Base-by-base conservation (phyloP, 495 filamentous ascomycete genomes). In the Lophiostoma macrostomum region DNA sequence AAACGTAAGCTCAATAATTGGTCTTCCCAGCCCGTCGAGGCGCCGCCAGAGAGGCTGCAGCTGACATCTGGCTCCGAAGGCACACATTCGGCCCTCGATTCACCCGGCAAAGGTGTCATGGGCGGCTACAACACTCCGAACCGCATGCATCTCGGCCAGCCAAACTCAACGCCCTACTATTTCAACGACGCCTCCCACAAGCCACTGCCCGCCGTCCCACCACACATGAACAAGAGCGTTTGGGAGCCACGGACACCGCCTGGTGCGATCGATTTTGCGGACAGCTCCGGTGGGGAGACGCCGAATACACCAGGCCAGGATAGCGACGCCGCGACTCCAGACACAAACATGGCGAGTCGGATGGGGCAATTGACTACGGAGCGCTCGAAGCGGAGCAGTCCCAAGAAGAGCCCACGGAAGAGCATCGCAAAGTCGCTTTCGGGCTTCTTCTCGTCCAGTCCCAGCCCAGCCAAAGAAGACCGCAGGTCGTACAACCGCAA, bases 241-340 rank as follows among this genome's bases (percentile, higher is more conserved):
- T 59, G 56, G 60, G 42, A 47, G 5, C 90, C 89, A 2, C 86
- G 87, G 32, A 91, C 85, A 61, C 74, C 74, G 12, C 48, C 76
- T 0, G 66, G 76, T 49, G 83, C 88, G 12, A 67, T 81, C 18
- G 83, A 86, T 44, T 80, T 85, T 56, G 35, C n/a, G n/a, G n/a
- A 38, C 7, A 71, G 72, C 24, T 91, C 88, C 2, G 84, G 85
- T 37, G 80, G 84, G n/a, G 91, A 95, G 63, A 84, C 80, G 23
- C 71, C 78, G 49, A 85, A 86, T 0, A 90, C 89, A 6, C 88
- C 91, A 2, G 74, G 75, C 53, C 81, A 77, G 38, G 83, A 88
- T 56, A 79, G 79, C 50, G 87, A 87, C 58, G 80, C 55, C 58
- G 42, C 78, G 41, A 85, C 83, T 4, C 83, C 89, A 0, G 87